Evolutionary conservation across 2,329 filamentous ascomycete genomes (phyloP).

Genomic region (Monosporascus ibericus): DNA sequence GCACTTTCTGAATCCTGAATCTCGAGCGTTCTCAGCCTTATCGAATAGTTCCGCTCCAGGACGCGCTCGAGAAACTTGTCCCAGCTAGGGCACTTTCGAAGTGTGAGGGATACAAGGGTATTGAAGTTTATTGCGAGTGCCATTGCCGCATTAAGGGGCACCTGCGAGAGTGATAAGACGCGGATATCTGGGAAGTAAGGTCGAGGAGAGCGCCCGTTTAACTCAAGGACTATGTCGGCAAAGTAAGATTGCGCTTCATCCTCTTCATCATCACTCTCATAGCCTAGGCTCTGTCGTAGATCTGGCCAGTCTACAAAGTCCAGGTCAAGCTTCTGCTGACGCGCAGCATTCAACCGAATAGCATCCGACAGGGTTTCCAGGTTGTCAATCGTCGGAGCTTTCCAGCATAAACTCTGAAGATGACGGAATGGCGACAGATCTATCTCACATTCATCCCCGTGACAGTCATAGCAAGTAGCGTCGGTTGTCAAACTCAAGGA

Average conservation of each 20-base stretch:
- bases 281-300: neutral
- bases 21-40: neutral
- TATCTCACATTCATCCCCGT: neutral
- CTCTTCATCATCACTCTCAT: neutral
- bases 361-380: neutral
- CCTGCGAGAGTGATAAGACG: neutral
- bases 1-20: neutral
- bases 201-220: neutral
- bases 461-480: neutral
- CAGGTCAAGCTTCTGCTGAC: neutral
- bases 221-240: neutral
- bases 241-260: neutral
- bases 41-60: neutral
- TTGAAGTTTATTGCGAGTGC: neutral
- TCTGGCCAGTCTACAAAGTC: neutral
- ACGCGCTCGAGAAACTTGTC: neutral
- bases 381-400: neutral
- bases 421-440: neutral
- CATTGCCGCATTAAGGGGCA: neutral
- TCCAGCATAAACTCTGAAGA: neutral
- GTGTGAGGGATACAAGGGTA: neutral
- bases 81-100: neutral
- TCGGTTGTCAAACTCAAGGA: neutral
- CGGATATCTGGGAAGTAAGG: neutral
- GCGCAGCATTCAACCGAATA: neutral